A percentile compares a stretch with the other conserved stretches of the same genome.
Conservation (phyloP, 75 land plant species). For the Chamaecyparis obtusa region DNA sequence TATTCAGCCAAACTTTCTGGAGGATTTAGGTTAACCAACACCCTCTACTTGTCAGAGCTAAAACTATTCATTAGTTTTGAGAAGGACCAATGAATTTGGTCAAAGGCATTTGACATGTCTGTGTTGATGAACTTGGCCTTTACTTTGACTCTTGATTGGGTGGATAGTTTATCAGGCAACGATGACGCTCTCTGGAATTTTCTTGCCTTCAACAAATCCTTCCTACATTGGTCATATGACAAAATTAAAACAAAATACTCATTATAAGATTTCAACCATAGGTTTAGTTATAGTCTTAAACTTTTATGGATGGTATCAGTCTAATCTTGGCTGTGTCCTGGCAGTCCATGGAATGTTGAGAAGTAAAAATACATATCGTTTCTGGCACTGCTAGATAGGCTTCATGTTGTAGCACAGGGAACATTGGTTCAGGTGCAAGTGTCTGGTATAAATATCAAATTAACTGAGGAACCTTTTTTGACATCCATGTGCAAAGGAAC, state of each 20-base stretch:
- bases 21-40: neutral
- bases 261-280: neutral
- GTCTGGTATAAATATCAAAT: neutral
- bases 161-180: neutral
- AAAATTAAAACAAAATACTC: too few species aligned
- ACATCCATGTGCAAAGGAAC: neutral
- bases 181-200: neutral
- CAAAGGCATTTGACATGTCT: neutral
- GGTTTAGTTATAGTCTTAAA: too few species aligned
- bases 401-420: neutral
- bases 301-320: neutral
- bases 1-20: neutral
- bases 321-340: neutral
- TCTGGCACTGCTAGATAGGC: neutral
- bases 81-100: neutral
- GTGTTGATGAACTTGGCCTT: neutral
- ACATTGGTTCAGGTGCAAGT: neutral
- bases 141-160: neutral
- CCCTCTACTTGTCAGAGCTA: neutral
- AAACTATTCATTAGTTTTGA: neutral
- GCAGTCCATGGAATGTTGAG: neutral
- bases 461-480: neutral
- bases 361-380: neutral
- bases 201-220: neutral
- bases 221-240: neutral